phyloP scores from a whole-genome alignment of 2,329 filamentous ascomycete genomes.

The Tetracladium maxilliforme region DNA sequence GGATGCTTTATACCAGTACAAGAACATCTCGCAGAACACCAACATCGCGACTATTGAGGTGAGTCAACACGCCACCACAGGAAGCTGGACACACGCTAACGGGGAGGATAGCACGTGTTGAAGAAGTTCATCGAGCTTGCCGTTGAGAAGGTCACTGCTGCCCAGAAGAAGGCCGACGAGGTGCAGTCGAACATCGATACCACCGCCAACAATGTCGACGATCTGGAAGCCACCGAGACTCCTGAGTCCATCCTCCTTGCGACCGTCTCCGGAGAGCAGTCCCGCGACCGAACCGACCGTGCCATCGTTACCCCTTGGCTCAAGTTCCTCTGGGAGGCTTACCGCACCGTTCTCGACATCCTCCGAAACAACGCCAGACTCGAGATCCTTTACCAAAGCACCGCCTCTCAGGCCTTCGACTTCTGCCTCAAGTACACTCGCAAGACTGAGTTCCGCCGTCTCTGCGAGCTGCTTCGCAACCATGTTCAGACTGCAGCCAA shows the following conservation, averaged over 20 bases:
- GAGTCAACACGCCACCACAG: constrained; percentile 11
- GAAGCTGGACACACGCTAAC: constrained; percentile 1
- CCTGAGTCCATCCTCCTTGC: constrained; percentile 96
- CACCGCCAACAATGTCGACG: constrained; percentile 70
- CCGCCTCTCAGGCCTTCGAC: constrained; percentile 94
- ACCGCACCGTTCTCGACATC: constrained; percentile 95
- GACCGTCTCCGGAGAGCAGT: constrained; percentile 96
- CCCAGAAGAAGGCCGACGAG: constrained; percentile 91
- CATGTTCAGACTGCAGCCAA: constrained; percentile 98
- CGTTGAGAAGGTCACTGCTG: constrained; percentile 88
- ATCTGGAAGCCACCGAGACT: constrained; percentile 93
- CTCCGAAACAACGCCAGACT: constrained; percentile 97
- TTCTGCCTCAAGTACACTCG: constrained; percentile 97
- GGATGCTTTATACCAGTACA: constrained; percentile 98
- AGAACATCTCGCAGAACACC: constrained; percentile 98
- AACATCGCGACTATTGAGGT: constrained; percentile 97
- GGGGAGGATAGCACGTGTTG: constrained; percentile 54
- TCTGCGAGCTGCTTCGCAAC: constrained; percentile 95
- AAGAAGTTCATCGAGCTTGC: constrained; percentile 97
- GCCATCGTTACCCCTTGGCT: constrained; percentile 98
- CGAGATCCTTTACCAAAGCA: constrained; percentile 96
- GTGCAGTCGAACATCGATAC: constrained; percentile 80
- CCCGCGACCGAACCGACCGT: constrained; percentile 89
- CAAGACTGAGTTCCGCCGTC: constrained; percentile 97
- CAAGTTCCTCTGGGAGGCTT: constrained; percentile 99